Percentiles rank a stretch among this genome's conserved stretches.
Conservation (phyloP, 129 eudicot genomes). For the Chrysanthemum lavandulifolium region DNA sequence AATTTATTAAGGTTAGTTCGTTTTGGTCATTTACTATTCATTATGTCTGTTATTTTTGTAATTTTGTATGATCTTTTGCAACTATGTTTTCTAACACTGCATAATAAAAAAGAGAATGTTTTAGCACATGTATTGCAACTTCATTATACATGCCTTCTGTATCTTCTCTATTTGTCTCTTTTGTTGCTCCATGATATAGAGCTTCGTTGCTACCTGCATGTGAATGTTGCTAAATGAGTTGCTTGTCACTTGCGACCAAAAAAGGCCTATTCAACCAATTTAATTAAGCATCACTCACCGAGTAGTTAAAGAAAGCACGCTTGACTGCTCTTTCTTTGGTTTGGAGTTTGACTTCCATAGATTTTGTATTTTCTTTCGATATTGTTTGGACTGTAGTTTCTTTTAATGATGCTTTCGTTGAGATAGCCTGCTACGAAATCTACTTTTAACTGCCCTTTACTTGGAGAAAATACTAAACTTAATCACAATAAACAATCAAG, state of each 20-base stretch:
- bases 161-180: slow-evolving; percentile 64
- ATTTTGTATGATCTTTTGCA: no score
- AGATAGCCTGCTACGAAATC: neutral
- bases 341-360: slow-evolving; percentile 68
- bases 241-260: neutral
- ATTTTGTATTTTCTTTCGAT: slow-evolving; percentile 60
- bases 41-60: no score
- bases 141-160: slow-evolving; percentile 45
- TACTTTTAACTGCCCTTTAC: neutral
- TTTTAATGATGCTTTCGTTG: slow-evolving; percentile 27
- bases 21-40: neutral
- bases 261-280: no score
- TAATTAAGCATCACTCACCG: slow-evolving; percentile 39
- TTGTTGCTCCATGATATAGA: slow-evolving; percentile 62
- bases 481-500: neutral
- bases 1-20: neutral
- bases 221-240: neutral
- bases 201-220: slow-evolving; percentile 70
- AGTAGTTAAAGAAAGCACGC: slow-evolving; percentile 73
- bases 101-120: neutral
- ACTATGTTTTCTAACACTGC: neutral
- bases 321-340: slow-evolving; percentile 78
- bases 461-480: neutral
- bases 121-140: slow-evolving; percentile 6
- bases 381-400: slow-evolving; percentile 65